These are phyloP conservation scores for Suillus hirtellus DNA, from an alignment of 768 basidiomycete genomes.

Conservation along the genomic window DNA sequence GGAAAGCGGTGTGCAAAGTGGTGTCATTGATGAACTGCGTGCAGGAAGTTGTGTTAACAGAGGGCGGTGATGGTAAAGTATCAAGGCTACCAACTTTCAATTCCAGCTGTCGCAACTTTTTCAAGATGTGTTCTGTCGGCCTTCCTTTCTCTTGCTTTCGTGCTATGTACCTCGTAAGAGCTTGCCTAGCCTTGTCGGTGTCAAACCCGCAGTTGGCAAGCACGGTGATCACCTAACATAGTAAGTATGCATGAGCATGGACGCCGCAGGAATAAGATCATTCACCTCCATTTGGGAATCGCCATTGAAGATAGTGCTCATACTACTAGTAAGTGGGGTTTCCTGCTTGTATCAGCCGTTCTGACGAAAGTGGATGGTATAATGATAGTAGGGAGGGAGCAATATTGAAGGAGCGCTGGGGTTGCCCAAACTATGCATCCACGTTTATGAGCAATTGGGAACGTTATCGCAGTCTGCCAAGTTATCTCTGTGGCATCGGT, in stretches of 20 bases:
- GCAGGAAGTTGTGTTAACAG: neutral
- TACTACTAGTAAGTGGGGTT: neutral
- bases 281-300: slow-evolving; percentile 32
- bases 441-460: neutral
- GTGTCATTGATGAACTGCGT: slow-evolving; percentile 32
- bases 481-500: neutral
- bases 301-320: slow-evolving; percentile 25
- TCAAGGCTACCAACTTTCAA: slow-evolving; percentile 24
- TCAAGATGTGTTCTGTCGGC: slow-evolving; percentile 31
- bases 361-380: neutral
- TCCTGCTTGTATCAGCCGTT: neutral
- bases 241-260: neutral
- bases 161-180: slow-evolving; percentile 31
- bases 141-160: slow-evolving; percentile 32
- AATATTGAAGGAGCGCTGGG: neutral
- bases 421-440: too few species aligned
- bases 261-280: neutral
- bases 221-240: slow-evolving; percentile 30
- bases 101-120: slow-evolving; percentile 29
- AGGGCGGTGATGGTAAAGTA: neutral
- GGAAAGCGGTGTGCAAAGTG: slow-evolving; percentile 31
- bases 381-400: neutral
- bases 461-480: neutral
- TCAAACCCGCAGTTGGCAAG: slow-evolving; percentile 35
- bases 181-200: slow-evolving; percentile 26